Evolutionary conservation across 2,329 filamentous ascomycete genomes (phyloP), one percentile per base, ranked within the genome.

Genomic region (Fusarium setosum): DNA sequence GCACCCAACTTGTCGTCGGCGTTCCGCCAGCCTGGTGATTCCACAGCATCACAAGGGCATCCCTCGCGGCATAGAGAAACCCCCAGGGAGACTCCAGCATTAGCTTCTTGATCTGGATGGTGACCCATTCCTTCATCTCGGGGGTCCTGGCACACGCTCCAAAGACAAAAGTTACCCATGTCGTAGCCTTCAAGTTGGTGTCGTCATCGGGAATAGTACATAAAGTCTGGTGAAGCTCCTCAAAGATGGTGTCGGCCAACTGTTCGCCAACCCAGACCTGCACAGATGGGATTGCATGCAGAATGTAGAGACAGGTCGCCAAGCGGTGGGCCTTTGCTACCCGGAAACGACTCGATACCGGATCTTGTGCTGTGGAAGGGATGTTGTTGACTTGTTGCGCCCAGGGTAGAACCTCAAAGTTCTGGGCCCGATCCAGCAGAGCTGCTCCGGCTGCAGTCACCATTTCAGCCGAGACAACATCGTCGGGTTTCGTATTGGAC

Each of bases 131-230:
- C 31, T 83, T 79, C 60, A 79, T 77, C 21, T 70, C 72, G 0
- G 72, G 72, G 6, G 82, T 78, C 40, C 77, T 78, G 0, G 82
- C 81, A 53, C 86, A 84, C 0, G 84, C 85, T 2, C 85, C 86
- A 6, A 82, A 83, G 6, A 88, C 78, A 53, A 88, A 88, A 0
- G 85, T 81, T 0, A 85, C 84, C 85, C 84, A 88, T 1, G 82
- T 81, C 5, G 84, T 86, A 0, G 83, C 84, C 65, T 88, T 88
- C 75, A 86, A 82, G 18, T 86, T 80, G 2, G 79, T 77, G 42
- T 88, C 83, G 3, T 82, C 76, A 9, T 82, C 77, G 1, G 81
- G 80, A 3, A 88, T 81, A 35, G 74, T 75, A 0, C 80, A 79
- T 4, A 88, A 74, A 23, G 85, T 81, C 4, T 79, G 56, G 7